phyloP scores from a whole-genome alignment of 2,329 filamentous ascomycete species.

The Gnomoniopsis smithogilvyi region DNA sequence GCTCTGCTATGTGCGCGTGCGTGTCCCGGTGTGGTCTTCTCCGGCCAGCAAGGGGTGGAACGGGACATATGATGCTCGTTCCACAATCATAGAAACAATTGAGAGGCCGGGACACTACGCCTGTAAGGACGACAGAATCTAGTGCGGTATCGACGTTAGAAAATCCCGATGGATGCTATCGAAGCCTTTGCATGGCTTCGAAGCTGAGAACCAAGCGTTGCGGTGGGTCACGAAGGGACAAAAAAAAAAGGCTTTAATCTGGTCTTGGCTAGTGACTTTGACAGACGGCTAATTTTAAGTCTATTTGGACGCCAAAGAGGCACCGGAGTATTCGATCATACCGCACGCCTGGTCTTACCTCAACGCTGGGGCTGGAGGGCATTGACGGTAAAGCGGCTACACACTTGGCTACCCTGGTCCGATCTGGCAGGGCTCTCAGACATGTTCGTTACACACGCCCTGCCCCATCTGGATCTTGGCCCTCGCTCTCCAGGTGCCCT shows the following conservation, averaged over 20 bases:
- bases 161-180: not conserved
- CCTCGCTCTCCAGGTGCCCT: not conserved
- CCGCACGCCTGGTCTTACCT: not conserved
- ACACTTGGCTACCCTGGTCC: not conserved
- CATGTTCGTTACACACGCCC: slow-evolving; percentile 14
- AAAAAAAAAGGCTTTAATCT: not conserved
- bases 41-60: not conserved
- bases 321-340: not conserved
- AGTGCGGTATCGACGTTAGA: not conserved
- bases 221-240: not conserved
- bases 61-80: not conserved
- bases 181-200: no score
- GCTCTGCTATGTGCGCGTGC: not conserved
- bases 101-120: no score
- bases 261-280: not conserved
- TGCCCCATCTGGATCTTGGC: not conserved
- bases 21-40: not conserved
- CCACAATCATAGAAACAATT: not conserved
- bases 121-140: no score
- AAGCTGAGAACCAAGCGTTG: not conserved
- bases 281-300: not conserved
- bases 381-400: not conserved
- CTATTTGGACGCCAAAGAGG: not conserved
- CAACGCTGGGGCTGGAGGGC: not conserved
- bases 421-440: slow-evolving; percentile 14